These are phyloP conservation scores for Ceratocystis lukuohia DNA, from an alignment of 2,329 filamentous ascomycete species.

Conservation along the genomic window DNA sequence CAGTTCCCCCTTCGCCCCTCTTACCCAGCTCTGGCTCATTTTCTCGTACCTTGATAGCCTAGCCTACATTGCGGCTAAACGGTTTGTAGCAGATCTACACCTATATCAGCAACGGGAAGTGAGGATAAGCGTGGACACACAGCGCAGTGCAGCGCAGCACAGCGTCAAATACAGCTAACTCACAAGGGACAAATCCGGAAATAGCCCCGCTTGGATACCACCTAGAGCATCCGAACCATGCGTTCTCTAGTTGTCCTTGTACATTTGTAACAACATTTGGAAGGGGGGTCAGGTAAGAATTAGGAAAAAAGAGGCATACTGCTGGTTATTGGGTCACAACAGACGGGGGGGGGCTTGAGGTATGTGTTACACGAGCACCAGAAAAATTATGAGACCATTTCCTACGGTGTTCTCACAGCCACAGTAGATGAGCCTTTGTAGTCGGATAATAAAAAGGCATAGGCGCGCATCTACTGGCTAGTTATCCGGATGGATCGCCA, in stretches of 20 bases:
- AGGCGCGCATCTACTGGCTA: background rate
- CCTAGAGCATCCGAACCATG: background rate
- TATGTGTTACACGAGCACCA: background rate
- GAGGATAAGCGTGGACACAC: background rate
- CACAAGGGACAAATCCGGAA: background rate
- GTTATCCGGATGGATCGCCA: background rate
- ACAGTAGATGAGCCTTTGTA: background rate
- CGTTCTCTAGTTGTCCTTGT: background rate
- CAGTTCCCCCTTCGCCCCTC: background rate
- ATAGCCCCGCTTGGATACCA: background rate
- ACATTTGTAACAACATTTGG: no score
- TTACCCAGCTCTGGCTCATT: background rate
- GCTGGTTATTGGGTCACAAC: conserved; percentile 1
- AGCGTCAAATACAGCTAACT: background rate
- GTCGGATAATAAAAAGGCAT: background rate
- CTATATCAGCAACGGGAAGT: background rate
- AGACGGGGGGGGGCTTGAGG: background rate
- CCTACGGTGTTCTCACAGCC: background rate
- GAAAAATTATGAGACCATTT: background rate
- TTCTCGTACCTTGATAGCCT: background rate
- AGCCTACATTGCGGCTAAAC: background rate
- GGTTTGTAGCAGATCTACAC: background rate
- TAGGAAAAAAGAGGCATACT: conserved; percentile 7
- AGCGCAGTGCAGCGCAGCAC: background rate
- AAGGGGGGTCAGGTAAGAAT: background rate